Conservation (phyloP, 23 red algal genomes). For the Pyropia yezoensis region DNA sequence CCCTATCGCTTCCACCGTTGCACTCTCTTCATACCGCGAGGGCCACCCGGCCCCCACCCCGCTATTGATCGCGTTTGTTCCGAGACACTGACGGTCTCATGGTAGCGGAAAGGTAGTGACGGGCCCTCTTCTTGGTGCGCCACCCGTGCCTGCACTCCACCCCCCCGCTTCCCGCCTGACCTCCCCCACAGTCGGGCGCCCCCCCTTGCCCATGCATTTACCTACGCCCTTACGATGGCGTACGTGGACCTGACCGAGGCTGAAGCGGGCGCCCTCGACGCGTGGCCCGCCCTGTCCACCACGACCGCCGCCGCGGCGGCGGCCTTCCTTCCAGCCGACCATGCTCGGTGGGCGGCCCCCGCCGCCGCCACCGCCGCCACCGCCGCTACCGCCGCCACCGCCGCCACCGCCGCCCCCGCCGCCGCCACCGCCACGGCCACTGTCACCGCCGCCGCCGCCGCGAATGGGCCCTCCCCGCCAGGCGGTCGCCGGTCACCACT, state of each 20-base stretch:
- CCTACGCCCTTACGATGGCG: constrained; percentile 80
- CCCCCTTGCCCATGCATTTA: constrained; percentile 24
- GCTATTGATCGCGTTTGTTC: too few species aligned
- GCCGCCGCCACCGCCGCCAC: constrained; percentile 47
- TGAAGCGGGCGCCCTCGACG: constrained; percentile 22
- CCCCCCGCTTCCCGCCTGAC: too few species aligned
- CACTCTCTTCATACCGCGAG: too few species aligned
- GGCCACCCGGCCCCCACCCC: too few species aligned
- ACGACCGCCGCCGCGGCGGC: constrained; percentile 10
- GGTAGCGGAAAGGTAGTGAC: too few species aligned
- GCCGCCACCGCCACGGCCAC: constrained; percentile 42
- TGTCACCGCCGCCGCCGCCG: constrained; percentile 10
- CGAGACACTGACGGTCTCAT: too few species aligned
- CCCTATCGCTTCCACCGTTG: too few species aligned
- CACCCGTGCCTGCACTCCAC: too few species aligned
- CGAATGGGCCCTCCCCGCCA: too few species aligned
- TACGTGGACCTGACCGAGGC: constrained; percentile 72
- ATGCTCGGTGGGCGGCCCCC: not conserved
- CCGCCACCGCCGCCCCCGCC: constrained; percentile 13
- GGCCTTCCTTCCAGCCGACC: constrained; percentile 21
- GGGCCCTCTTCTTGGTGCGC: too few species aligned
- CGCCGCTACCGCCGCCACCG: constrained; percentile 17
- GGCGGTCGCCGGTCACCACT: constrained; percentile 32
- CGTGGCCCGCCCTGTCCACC: constrained; percentile 61
- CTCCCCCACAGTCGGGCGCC: too few species aligned